Conservation (phyloP, 148 eudicot genomes). For the Chenopodium album region DNA sequence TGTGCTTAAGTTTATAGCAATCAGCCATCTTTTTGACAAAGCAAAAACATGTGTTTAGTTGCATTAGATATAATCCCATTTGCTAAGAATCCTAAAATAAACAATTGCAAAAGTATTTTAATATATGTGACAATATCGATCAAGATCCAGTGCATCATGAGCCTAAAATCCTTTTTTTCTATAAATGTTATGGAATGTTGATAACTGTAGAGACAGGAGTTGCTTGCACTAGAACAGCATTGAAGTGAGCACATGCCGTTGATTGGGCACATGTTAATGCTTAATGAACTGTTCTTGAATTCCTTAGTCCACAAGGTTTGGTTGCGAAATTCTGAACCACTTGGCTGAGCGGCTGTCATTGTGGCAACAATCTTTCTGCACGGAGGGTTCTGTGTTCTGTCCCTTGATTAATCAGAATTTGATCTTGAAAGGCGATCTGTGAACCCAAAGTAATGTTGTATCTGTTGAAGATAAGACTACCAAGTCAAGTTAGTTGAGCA, state of each 20-base stretch:
- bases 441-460: slow-evolving; percentile 23
- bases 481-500: too few species aligned
- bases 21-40: slow-evolving; percentile 27
- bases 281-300: background rate
- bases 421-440: slow-evolving; percentile 1
- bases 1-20: slow-evolving; percentile 17
- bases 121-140: too few species aligned
- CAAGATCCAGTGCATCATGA: too few species aligned
- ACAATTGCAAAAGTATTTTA: background rate
- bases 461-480: too few species aligned
- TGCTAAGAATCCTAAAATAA: background rate
- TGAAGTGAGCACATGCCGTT: background rate
- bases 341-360: background rate
- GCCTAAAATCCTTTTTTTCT: too few species aligned
- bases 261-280: background rate
- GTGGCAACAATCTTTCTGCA: background rate
- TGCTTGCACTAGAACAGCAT: background rate
- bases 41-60: slow-evolving; percentile 9
- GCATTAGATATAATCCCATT: slow-evolving; percentile 4
- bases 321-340: background rate
- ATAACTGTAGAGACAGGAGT: background rate
- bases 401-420: background rate
- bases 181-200: background rate
- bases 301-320: background rate
- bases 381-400: background rate